These are phyloP conservation scores for Neurospora sp. DNA, from an alignment of 495 filamentous ascomycete genomes.

Conservation along the genomic window DNA sequence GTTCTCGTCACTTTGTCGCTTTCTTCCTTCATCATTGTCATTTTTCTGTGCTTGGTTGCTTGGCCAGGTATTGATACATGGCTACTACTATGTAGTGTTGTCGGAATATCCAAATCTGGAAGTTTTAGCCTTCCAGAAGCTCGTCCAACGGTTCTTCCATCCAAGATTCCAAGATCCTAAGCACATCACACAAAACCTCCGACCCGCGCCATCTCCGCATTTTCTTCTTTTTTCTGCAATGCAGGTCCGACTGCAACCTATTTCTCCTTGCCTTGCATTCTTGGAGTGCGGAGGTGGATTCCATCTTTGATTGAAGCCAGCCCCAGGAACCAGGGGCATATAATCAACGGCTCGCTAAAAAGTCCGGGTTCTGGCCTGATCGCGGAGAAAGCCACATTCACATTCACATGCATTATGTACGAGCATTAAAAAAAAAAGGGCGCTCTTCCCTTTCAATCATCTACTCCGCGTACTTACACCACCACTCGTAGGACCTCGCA, in stretches of 20 bases:
- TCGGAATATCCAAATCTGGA: background rate
- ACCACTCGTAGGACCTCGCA: conserved; percentile 8
- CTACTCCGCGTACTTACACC: conserved; percentile 13
- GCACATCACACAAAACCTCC: background rate
- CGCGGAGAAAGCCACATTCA: background rate
- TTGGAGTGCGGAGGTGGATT: background rate
- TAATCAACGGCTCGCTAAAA: background rate
- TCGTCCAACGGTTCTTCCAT: background rate
- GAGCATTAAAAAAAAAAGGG: background rate
- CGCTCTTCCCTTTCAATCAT: background rate
- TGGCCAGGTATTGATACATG: background rate
- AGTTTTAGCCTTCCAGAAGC: background rate
- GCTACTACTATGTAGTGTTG: background rate
- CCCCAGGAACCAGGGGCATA: background rate
- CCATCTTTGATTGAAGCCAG: background rate
- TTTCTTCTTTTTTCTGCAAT: background rate
- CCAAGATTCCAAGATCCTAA: background rate
- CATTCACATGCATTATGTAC: background rate
- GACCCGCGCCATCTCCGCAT: background rate
- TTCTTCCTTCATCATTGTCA: background rate
- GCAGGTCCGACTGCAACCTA: background rate
- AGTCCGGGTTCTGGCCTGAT: background rate
- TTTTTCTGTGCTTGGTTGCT: background rate
- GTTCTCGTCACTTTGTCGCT: background rate
- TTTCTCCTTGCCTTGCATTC: background rate